Percentiles rank a stretch among this genome's conserved stretches.
phyloP scores from a whole-genome alignment of 345 rosid species.

The Moricandia arvensis region DNA sequence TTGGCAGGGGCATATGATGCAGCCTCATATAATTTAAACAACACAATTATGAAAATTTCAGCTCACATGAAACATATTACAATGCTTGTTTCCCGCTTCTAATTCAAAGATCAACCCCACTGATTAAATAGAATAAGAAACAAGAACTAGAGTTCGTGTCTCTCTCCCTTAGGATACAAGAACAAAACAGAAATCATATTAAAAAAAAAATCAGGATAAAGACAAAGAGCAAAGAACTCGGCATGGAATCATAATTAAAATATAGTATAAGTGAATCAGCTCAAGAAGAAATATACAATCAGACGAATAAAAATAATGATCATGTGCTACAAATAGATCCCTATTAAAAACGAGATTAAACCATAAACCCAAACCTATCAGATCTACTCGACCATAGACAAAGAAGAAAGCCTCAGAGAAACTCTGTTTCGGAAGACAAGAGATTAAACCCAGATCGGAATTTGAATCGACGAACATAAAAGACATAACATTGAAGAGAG shows the following conservation, averaged over 20 bases:
- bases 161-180: not conserved
- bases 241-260: not conserved
- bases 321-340: slow-evolving; percentile 7
- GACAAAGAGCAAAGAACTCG: slow-evolving; percentile 14
- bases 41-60: not conserved
- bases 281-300: not conserved
- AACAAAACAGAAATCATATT: not conserved
- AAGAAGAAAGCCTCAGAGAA: not conserved
- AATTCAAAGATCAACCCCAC: not conserved
- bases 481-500: not conserved
- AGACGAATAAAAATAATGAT: not conserved
- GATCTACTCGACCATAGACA: slow-evolving; percentile 5
- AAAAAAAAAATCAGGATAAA: not conserved
- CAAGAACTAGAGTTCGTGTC: not conserved
- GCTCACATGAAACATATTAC: not conserved
- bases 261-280: not conserved
- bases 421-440: not conserved
- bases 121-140: not conserved
- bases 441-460: slow-evolving; percentile 25
- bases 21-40: not conserved
- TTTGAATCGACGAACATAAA: slow-evolving; percentile 20
- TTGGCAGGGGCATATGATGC: not conserved
- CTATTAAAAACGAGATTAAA: slow-evolving; percentile 9
- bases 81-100: not conserved
- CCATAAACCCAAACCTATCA: slow-evolving; percentile 11